Conservation (phyloP, 2,329 filamentous ascomycete species). For the Cytospora schulzeri region DNA sequence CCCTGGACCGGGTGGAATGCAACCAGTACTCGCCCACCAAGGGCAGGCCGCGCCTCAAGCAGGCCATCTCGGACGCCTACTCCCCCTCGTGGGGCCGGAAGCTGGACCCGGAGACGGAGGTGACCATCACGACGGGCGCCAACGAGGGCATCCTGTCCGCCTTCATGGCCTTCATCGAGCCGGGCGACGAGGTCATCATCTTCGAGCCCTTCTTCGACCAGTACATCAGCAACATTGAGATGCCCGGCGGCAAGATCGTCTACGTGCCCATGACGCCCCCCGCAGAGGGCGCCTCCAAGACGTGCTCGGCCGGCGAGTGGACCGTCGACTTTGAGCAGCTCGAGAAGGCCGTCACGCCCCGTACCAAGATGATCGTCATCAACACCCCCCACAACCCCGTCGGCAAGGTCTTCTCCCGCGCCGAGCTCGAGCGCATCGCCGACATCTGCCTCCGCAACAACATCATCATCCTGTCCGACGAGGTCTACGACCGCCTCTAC, state of each 20-base stretch:
- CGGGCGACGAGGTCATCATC: slow-evolving; percentile 93
- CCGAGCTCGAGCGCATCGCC: slow-evolving; percentile 82
- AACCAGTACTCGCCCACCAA: slow-evolving; percentile 98
- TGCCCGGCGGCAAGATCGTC: slow-evolving; percentile 92
- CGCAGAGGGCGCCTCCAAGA: slow-evolving; percentile 73
- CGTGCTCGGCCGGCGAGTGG: slow-evolving; percentile 87
- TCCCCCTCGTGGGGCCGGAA: slow-evolving; percentile 82
- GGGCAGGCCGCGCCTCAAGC: slow-evolving; percentile 85
- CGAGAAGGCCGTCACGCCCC: slow-evolving; percentile 76
- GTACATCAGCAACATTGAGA: slow-evolving; percentile 98
- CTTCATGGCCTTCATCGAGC: slow-evolving; percentile 96
- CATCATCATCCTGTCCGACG: slow-evolving; percentile 89
- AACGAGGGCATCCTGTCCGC: slow-evolving; percentile 94
- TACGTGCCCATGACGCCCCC: slow-evolving; percentile 96
- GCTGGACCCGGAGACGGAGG: slow-evolving; percentile 86
- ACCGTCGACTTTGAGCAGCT: slow-evolving; percentile 81
- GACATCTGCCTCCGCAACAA: slow-evolving; percentile 89
- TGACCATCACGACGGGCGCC: slow-evolving; percentile 90
- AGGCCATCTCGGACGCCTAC: slow-evolving; percentile 92
- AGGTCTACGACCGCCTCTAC: slow-evolving; percentile 93
- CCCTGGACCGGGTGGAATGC: slow-evolving; percentile 89
- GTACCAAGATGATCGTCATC: slow-evolving; percentile 94
- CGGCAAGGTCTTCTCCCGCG: slow-evolving; percentile 87
- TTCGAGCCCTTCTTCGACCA: slow-evolving; percentile 99
- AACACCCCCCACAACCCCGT: slow-evolving; percentile 93